These are phyloP conservation scores for Penicillium robsamsonii DNA, from an alignment of 495 filamentous ascomycete genomes.

Conservation along the genomic window DNA sequence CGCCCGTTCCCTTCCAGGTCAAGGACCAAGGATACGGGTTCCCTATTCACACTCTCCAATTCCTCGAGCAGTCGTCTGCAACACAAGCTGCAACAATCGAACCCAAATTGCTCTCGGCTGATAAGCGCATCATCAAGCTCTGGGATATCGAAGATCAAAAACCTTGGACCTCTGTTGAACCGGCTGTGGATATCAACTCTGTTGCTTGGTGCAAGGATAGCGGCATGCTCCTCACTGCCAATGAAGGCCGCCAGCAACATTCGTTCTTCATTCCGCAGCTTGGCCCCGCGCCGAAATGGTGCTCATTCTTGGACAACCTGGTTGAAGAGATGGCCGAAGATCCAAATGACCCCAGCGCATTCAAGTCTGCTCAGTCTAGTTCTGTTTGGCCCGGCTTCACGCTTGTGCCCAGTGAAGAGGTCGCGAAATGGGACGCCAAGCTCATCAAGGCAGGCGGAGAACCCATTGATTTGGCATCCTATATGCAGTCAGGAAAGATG, in stretches of 20 bases:
- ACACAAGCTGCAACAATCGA: constrained; percentile 59
- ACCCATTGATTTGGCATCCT: constrained; percentile 60
- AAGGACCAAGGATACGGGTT: constrained; percentile 98
- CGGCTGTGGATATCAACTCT: constrained; percentile 87
- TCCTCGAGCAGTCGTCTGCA: constrained; percentile 71
- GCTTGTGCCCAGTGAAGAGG: constrained; percentile 84
- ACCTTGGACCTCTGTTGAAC: constrained; percentile 94
- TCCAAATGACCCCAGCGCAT: constrained; percentile 65
- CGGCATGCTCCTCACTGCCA: constrained; percentile 92
- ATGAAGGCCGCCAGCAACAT: constrained; percentile 90
- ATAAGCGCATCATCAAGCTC: constrained; percentile 96
- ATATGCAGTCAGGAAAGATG: constrained; percentile 66
- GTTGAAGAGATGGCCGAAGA: constrained; percentile 98
- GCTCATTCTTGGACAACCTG: constrained; percentile 91
- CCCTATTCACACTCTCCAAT: constrained; percentile 84
- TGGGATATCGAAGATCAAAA: constrained; percentile 80
- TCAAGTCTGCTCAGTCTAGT: constrained; percentile 48
- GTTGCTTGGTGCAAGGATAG: constrained; percentile 85
- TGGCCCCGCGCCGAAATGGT: constrained; percentile 91
- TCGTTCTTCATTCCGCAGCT: constrained; percentile 95
- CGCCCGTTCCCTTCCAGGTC: constrained; percentile 75
- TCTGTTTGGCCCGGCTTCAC: constrained; percentile 98
- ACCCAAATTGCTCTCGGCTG: constrained; percentile 85
- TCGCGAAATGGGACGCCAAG: constrained; percentile 33
- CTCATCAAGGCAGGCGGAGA: constrained; percentile 7